phyloP scores from a whole-genome alignment of 371 early-diverging fungal species.

The Chytridium lagenaria region DNA sequence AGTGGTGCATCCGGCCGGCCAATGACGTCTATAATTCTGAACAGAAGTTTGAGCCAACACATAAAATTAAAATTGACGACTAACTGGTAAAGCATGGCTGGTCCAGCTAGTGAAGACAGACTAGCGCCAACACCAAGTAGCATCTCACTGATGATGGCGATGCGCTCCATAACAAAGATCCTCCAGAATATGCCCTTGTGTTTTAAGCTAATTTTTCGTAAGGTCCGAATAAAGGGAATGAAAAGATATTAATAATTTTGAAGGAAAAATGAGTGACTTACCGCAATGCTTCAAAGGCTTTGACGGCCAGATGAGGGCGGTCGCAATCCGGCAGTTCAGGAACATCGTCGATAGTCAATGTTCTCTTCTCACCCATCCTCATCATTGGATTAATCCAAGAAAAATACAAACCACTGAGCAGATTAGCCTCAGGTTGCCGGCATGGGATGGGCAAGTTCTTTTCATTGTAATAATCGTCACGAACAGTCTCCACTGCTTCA shows the following conservation, averaged over 20 bases:
- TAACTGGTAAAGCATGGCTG: constrained; percentile 46
- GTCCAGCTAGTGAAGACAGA: constrained; percentile 32
- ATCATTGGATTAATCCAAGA: constrained; percentile 36
- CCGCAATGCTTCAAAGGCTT: neutral
- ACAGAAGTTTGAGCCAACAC: too few species aligned
- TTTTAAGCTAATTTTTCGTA: neutral
- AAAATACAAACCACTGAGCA: constrained; percentile 25
- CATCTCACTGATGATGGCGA: neutral
- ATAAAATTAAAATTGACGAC: neutral
- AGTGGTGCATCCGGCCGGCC: constrained; percentile 18
- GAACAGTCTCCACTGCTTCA: neutral
- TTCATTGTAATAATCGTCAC: neutral
- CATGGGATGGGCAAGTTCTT: neutral
- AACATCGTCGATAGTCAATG: constrained; percentile 61
- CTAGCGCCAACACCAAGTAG: neutral
- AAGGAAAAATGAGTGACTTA: neutral
- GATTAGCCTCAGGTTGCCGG: neutral
- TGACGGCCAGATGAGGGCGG: constrained; percentile 22
- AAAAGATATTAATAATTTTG: neutral
- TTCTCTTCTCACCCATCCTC: constrained; percentile 58
- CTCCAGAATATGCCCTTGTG: too few species aligned
- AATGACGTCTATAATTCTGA: constrained; percentile 44
- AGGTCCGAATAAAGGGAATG: too few species aligned
- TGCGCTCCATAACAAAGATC: neutral
- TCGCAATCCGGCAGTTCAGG: constrained; percentile 35